Percentiles rank a stretch among this genome's conserved stretches.
These are phyloP conservation scores for Clonostachys rosea DNA, from an alignment of 2,329 filamentous ascomycete species.

Conservation along the genomic window DNA sequence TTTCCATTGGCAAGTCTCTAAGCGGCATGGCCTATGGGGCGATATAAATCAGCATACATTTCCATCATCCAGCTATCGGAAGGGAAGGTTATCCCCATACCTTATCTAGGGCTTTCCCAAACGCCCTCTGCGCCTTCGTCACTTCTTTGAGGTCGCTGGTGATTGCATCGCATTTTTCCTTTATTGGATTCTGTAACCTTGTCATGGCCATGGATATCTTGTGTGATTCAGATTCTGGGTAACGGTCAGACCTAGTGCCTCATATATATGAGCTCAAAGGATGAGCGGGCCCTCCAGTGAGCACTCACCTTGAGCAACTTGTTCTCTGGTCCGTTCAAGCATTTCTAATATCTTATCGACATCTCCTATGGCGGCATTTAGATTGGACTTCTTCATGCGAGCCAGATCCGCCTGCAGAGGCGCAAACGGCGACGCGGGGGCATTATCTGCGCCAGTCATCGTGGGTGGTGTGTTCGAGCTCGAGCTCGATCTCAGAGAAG, in stretches of 20 bases:
- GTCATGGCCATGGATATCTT: conserved; percentile 71
- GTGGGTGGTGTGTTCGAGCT: conserved; percentile 1
- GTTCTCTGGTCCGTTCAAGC: conserved; percentile 67
- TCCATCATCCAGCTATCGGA: not conserved
- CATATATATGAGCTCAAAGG: not conserved
- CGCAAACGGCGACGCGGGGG: conserved; percentile 38
- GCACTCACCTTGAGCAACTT: conserved; percentile 63
- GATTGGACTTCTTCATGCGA: conserved; percentile 63
- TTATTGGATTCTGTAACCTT: conserved; percentile 81
- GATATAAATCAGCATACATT: conserved; percentile 7
- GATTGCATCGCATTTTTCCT: conserved; percentile 73
- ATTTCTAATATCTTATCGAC: conserved; percentile 80
- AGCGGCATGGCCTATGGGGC: conserved; percentile 26
- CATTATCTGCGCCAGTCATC: conserved; percentile 27
- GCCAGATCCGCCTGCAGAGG: conserved; percentile 69
- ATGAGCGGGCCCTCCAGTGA: not conserved
- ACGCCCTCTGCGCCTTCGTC: conserved; percentile 76
- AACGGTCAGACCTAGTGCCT: not conserved
- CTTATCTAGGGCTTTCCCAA: conserved; percentile 81
- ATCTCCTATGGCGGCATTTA: conserved; percentile 68
- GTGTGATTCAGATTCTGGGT: conserved; percentile 33
- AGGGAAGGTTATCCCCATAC: conserved; percentile 32
- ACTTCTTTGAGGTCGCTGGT: conserved; percentile 80
- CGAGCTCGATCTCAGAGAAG: no score
- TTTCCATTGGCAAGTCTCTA: conserved; percentile 68